A percentile compares a stretch with the other conserved stretches of the same genome.
phyloP scores from a whole-genome alignment of 768 basidiomycete species.

The Termitomyces titanicus region DNA sequence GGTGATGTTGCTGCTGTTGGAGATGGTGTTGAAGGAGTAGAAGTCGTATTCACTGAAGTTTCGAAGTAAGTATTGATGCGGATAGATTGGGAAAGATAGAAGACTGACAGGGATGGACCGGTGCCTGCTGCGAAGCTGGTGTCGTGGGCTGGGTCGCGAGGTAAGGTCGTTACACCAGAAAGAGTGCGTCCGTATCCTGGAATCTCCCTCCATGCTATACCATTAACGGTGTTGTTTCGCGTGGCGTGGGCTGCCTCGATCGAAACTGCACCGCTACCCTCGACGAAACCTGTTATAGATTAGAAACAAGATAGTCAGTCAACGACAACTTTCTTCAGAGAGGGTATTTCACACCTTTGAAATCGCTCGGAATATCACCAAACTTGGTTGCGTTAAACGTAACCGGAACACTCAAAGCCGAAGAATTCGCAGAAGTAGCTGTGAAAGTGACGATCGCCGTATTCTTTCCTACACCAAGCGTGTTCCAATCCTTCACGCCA shows the following conservation, averaged over 20 bases:
- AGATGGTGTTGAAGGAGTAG: constrained; percentile 50
- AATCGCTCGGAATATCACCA: constrained; percentile 35
- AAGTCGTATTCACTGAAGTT: constrained; percentile 63
- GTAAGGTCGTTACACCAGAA: constrained; percentile 61
- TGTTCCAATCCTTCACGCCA: constrained; percentile 54
- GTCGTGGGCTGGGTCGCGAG: constrained; percentile 41
- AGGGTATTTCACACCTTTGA: constrained; percentile 37
- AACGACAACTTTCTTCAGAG: background rate
- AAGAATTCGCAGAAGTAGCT: constrained; percentile 39
- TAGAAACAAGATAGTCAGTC: background rate
- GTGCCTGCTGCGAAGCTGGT: constrained; percentile 56
- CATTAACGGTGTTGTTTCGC: constrained; percentile 42
- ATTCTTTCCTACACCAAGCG: constrained; percentile 34
- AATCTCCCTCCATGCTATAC: constrained; percentile 55
- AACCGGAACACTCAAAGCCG: constrained; percentile 27
- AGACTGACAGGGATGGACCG: constrained; percentile 55
- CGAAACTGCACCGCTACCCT: constrained; percentile 58
- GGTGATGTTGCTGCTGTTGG: constrained; percentile 38
- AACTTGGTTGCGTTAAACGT: constrained; percentile 33
- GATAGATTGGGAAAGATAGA: too few relatives aligned
- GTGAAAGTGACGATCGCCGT: constrained; percentile 42
- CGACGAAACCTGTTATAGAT: constrained; percentile 47
- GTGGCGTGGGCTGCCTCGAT: constrained; percentile 64
- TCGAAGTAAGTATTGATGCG: too few relatives aligned
- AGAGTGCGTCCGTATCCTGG: constrained; percentile 58